Base-by-base conservation (phyloP, 306 rosid species). In the Casuarina cunninghamiana region DNA sequence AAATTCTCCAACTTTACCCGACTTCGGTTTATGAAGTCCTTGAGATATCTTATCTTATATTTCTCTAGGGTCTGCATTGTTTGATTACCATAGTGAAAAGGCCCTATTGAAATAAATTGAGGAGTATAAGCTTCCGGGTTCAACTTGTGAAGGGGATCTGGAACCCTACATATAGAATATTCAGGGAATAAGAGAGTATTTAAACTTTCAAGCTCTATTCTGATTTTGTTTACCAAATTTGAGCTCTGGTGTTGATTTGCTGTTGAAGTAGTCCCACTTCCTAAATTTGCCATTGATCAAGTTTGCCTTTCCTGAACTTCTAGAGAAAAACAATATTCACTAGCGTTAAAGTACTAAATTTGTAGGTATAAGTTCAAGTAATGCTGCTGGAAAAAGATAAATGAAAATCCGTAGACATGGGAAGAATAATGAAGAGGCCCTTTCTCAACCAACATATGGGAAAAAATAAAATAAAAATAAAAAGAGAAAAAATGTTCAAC, bases 61-160 rank as follows among this genome's bases (percentile, higher is more conserved):
- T 51, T 71, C 54, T 82, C 78, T 76, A 85, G 69, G 70, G 65
- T 82, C 19, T 61, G 75, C 6, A 82, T 69, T 12, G 43, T 66
- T 2, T 55, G 57, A 1, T 62, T 76, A n/a, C 13, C 0, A 4
- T 39, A 71, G 78, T 82, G 79, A 51, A 82, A 69, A 39, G 84
- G 86, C 5, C 88, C 88, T 2, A 82, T 79, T 10, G 88, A 85
- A 75, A 85, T 75, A 61, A 78, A 74, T 35, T 51, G 78, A 26
- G 88, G 88, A 13, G 86, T 76, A 65, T 79, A 82, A 5, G 81
- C 82, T 57, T 85, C 63, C 10, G 69, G 32, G 21, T 73, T 82
- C 41, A 79, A 53, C 7, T 1, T 76, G 63, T 80, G 82, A 17
- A 85, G 32, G 39, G 17, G 11, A 10, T 19, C 69, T 8, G 88